These are phyloP conservation scores for Lasiosphaeriaceae sp. DNA, from an alignment of 495 filamentous ascomycete genomes.

Conservation along the genomic window DNA sequence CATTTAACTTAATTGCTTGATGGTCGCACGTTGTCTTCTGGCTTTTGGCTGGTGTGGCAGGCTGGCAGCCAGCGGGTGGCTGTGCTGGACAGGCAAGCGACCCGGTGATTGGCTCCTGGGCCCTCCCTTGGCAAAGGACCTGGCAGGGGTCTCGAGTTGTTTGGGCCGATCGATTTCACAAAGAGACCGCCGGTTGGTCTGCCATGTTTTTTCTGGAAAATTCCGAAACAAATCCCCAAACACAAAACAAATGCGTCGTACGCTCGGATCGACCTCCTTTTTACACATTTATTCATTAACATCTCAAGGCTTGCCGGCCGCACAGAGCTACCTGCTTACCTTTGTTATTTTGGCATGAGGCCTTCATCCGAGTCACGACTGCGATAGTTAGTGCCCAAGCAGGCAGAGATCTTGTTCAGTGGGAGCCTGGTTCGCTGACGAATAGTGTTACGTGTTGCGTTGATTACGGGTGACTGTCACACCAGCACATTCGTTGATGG, in stretches of 20 bases:
- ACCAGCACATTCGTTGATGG: neutral
- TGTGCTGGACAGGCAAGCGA: slow-evolving; percentile 7
- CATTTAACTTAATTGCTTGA: neutral
- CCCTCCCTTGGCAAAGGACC: neutral
- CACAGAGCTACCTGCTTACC: neutral
- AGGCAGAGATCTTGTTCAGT: neutral
- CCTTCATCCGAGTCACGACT: neutral
- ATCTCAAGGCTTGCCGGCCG: neutral
- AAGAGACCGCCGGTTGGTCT: neutral
- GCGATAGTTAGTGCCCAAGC: neutral
- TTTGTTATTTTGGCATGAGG: neutral
- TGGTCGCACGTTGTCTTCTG: slow-evolving; percentile 15
- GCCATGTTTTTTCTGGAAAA: neutral
- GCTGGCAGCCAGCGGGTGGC: slow-evolving; percentile 1
- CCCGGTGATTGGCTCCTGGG: slow-evolving; percentile 8
- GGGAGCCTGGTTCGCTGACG: slow-evolving; percentile 5
- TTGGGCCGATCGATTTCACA: neutral
- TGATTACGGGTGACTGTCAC: neutral
- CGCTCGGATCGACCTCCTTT: neutral
- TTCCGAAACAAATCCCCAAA: slow-evolving; percentile 21
- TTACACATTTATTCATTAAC: neutral
- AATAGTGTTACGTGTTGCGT: neutral
- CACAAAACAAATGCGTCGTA: slow-evolving; percentile 10
- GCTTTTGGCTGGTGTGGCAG: neutral
- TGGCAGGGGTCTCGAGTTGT: slow-evolving; percentile 2